Percentiles rank a stretch among this genome's conserved stretches.
These are phyloP conservation scores for Phialophora tarda DNA, from an alignment of 2,329 filamentous ascomycete genomes.

Conservation along the genomic window DNA sequence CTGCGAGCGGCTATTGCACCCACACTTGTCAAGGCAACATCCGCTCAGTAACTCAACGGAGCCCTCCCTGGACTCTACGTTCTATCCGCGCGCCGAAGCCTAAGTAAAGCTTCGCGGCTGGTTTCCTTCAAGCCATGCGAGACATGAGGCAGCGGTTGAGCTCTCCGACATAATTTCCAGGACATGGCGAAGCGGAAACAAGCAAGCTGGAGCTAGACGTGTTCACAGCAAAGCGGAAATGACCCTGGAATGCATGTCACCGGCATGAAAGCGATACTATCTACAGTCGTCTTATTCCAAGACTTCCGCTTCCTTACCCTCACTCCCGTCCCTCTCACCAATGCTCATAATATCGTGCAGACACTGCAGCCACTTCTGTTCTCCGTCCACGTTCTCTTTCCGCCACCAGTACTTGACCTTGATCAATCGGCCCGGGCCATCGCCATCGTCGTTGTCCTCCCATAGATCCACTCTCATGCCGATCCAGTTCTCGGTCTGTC, in stretches of 20 bases:
- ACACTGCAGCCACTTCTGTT: constrained; percentile 1
- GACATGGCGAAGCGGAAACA: neutral
- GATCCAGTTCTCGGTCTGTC: neutral
- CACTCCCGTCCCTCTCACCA: neutral
- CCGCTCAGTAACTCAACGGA: constrained; percentile 2
- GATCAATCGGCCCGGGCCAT: neutral
- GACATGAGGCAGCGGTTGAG: neutral
- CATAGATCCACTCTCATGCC: constrained; percentile 7
- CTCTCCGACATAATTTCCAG: neutral
- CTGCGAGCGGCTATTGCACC: constrained; percentile 20
- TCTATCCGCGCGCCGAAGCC: neutral
- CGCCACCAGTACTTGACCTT: constrained; percentile 7
- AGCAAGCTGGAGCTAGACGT: neutral
- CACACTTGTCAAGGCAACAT: neutral
- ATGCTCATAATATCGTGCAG: constrained; percentile 6
- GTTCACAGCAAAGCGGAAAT: neutral
- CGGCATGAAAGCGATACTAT: neutral
- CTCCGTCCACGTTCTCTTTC: neutral
- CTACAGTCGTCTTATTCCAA: neutral
- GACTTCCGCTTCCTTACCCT: neutral
- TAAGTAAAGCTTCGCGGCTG: neutral
- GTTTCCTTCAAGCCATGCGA: neutral
- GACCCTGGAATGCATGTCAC: neutral
- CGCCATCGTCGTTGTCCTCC: neutral
- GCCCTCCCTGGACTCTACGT: neutral